Evolutionary conservation across 495 filamentous ascomycete genomes (phyloP).

Genomic region (Xylaria grammica): DNA sequence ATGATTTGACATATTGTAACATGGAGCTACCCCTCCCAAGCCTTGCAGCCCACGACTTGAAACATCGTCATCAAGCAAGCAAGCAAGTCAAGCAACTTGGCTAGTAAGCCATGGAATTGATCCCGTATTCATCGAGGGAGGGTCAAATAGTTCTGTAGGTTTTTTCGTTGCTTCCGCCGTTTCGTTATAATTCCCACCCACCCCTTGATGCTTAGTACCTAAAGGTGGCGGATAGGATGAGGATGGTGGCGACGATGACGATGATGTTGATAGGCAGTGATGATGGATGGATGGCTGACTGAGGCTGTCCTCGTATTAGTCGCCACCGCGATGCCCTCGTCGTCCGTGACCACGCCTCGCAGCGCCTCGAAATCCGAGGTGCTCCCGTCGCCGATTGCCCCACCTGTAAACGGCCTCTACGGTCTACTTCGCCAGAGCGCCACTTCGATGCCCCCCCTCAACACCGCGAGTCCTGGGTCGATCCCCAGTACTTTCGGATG

Average conservation of each 20-base stretch:
- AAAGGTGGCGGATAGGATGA: not conserved
- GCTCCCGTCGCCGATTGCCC: conserved; percentile 74
- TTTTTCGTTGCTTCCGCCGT: conserved; percentile 17
- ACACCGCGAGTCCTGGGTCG: conserved; percentile 71
- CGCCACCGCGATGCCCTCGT: conserved; percentile 93
- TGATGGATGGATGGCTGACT: conserved; percentile 1
- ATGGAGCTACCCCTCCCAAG: conserved; percentile 22
- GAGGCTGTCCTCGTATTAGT: conserved; percentile 47
- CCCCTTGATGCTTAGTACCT: not conserved
- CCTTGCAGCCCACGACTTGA: conserved; percentile 19
- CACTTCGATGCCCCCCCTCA: conserved; percentile 47
- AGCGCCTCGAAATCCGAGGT: conserved; percentile 80
- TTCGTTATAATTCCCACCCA: not conserved
- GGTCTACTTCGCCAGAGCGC: conserved; percentile 55
- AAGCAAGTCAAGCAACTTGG: not conserved
- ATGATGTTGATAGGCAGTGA: not conserved
- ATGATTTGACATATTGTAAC: conserved; percentile 14
- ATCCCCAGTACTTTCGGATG: conserved; percentile 93
- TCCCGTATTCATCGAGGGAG: conserved; percentile 66
- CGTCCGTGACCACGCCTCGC: conserved; percentile 82
- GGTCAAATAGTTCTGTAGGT: conserved; percentile 69
- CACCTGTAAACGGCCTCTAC: conserved; percentile 83
- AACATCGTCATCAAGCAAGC: conserved; percentile 2
- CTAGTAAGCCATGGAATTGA: conserved; percentile 59
- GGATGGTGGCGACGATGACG: not conserved